Base-by-base conservation (phyloP, 805 yeast species). In the Wickerhamiella alocasiicola region DNA sequence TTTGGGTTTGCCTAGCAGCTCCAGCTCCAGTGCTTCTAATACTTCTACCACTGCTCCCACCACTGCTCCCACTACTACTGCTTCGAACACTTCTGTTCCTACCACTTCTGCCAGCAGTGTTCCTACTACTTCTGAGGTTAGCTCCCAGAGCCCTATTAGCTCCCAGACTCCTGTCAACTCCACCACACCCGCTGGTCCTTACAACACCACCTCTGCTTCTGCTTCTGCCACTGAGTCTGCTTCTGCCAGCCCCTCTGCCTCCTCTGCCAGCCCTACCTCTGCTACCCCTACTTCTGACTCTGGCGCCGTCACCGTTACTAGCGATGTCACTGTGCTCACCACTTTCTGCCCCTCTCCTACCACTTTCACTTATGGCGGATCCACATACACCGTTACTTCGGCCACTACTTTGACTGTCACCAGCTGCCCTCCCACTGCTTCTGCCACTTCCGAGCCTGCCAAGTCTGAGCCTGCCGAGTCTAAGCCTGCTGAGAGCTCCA, bases 341-440 rank as follows among this genome's bases (percentile, higher is more conserved):
- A 52, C 56, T 15, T 52, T 41, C 45, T 53, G 56, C 51, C 46
- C 53, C 19, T 44, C 39, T 36, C 50, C 55, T 26, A 52, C 56
- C 26, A 48, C 54, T 23, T 31, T 52, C 39, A 39, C 52, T 32
- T 45, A 44, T 44, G 51, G 49, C 30, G 38, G 36, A 41, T 16
- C 26, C n/a, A 42, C 49, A 35, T 48, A 44, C 49, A 58, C 60
- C 17, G 52, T 50, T 23, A 44, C 50, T 12, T 27, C 23, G 9
- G 39, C 42, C 11, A 31, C 45, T 18, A 42, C 46, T 4, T 15
- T 46, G n/a, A 46, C 51, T 4, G 36, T 48, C 20, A 40, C 46
- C 9, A 27, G 43, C 35, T 48, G 49, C 36, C 49, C 49, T 6
- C 39, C 44, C 29, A 29, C 29, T 18, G 28, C 31, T 33, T 33